phyloP scores from a whole-genome alignment of 2,329 filamentous ascomycete species.

The Chrysoporthe cubensis region DNA sequence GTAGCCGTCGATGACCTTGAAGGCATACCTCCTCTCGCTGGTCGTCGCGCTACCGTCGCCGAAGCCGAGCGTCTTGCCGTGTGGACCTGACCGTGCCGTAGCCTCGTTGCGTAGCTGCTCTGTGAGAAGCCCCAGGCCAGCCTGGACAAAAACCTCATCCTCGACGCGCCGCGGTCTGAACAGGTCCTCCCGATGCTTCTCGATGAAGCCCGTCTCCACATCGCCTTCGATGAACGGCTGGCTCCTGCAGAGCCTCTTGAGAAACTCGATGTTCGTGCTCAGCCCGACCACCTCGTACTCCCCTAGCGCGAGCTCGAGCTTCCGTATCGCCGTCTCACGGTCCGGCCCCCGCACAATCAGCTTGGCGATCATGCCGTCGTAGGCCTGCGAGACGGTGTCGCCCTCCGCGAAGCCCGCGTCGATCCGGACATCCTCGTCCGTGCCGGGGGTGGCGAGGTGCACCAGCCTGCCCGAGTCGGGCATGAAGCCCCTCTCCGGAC shows the following conservation, averaged over 20 bases:
- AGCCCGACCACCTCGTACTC: conserved; percentile 92
- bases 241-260: conserved; percentile 84
- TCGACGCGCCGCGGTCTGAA: conserved; percentile 67
- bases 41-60: conserved; percentile 46
- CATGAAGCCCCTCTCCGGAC: conserved; percentile 87
- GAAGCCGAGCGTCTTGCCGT: conserved; percentile 60
- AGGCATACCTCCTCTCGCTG: conserved; percentile 52
- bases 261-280: conserved; percentile 94
- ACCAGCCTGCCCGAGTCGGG: conserved; percentile 89
- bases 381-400: conserved; percentile 90
- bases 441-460: conserved; percentile 75
- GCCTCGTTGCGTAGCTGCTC: conserved; percentile 45
- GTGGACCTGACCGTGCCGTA: conserved; percentile 39
- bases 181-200: conserved; percentile 80
- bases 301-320: conserved; percentile 77
- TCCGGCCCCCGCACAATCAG: conserved; percentile 86
- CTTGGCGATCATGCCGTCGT: conserved; percentile 99
- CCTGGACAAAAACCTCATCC: conserved; percentile 82
- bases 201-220: conserved; percentile 95
- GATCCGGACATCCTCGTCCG: conserved; percentile 77
- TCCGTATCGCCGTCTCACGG: conserved; percentile 80
- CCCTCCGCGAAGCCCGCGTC: conserved; percentile 92
- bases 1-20: conserved; percentile 63
- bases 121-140: conserved; percentile 74
- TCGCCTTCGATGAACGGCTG: conserved; percentile 82